Conservation (phyloP, 2,329 filamentous ascomycete genomes). For the Colletotrichum spaethianum region DNA sequence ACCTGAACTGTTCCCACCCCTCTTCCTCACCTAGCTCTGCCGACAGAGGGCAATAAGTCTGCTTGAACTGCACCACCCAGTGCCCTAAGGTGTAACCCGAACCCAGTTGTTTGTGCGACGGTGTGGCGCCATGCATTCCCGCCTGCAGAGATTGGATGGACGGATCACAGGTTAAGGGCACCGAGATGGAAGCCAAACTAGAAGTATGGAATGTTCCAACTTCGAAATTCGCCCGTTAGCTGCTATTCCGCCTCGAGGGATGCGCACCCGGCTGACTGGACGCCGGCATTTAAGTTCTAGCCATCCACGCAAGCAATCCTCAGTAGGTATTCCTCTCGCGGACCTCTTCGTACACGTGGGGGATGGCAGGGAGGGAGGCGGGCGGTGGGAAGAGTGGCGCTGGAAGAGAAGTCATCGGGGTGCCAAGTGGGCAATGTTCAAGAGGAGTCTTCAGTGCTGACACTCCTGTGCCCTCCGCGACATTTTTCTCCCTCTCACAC, state of each 20-base stretch:
- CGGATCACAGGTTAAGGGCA: neutral
- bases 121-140: neutral
- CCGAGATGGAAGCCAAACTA: neutral
- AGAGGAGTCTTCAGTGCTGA: neutral
- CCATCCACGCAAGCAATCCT: neutral
- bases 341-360: neutral
- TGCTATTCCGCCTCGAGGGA: neutral
- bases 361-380: neutral
- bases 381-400: neutral
- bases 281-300: neutral
- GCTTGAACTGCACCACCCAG: neutral
- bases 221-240: neutral
- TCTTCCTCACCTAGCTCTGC: neutral
- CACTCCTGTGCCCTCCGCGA: neutral
- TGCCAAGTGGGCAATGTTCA: neutral
- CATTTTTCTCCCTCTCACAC: neutral
- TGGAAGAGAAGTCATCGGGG: neutral
- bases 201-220: slow-evolving; percentile 5
- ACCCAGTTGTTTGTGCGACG: neutral
- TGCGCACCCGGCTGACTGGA: neutral
- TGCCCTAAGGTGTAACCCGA: neutral
- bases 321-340: neutral
- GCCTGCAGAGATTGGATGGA: neutral
- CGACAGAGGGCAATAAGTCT: neutral
- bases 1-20: neutral